Percentiles rank a stretch among this genome's conserved stretches.
Conservation (phyloP, 2,329 filamentous ascomycete genomes). For the Furcasterigmium furcatum region DNA sequence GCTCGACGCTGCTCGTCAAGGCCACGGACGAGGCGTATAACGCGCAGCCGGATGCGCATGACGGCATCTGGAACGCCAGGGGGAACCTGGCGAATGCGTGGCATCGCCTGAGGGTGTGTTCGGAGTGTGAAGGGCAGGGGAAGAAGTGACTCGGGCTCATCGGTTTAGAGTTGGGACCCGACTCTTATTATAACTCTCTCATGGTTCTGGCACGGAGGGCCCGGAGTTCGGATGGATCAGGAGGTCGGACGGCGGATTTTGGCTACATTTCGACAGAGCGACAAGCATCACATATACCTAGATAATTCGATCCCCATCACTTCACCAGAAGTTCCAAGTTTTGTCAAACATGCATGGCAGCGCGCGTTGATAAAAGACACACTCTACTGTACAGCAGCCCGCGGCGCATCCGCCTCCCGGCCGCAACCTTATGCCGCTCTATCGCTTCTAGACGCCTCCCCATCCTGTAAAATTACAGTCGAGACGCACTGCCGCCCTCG, state of each 20-base stretch:
- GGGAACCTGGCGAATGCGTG: slow-evolving; percentile 66
- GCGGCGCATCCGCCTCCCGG: background rate
- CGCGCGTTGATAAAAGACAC: too few relatives aligned
- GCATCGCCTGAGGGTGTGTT: slow-evolving; percentile 50
- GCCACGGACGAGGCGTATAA: slow-evolving; percentile 66
- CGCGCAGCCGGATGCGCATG: slow-evolving; percentile 59
- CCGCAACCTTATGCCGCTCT: background rate
- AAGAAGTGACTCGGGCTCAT: background rate
- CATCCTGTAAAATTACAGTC: background rate
- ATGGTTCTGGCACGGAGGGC: too few relatives aligned
- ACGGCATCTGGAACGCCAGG: slow-evolving; percentile 59
- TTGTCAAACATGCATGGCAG: too few relatives aligned
- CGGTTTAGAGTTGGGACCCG: too few relatives aligned
- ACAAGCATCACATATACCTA: too few relatives aligned
- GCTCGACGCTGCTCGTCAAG: slow-evolving; percentile 58
- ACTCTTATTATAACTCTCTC: too few relatives aligned
- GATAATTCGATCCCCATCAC: too few relatives aligned
- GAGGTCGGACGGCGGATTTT: too few relatives aligned
- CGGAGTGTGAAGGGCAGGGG: slow-evolving; percentile 16
- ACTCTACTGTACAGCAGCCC: background rate
- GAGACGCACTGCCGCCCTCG: background rate
- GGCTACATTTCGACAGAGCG: too few relatives aligned
- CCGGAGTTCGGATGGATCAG: too few relatives aligned
- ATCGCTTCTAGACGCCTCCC: background rate
- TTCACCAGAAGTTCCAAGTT: too few relatives aligned